phyloP scores from a whole-genome alignment of 768 basidiomycete species.

The Hortiboletus campestris region DNA sequence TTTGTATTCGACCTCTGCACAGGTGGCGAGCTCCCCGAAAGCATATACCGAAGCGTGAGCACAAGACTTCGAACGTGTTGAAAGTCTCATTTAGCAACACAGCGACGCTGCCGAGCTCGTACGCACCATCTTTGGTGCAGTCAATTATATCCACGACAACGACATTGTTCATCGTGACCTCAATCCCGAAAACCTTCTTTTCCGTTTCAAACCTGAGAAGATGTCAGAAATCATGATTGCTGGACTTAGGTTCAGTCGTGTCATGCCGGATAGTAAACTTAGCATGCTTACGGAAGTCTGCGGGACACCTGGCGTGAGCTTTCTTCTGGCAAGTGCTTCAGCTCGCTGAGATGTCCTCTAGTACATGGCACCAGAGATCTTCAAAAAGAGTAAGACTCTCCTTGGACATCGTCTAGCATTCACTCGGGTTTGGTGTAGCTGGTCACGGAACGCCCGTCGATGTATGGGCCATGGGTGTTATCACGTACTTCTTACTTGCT shows the following conservation, averaged over 20 bases:
- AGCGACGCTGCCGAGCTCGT: slow-evolving; percentile 91
- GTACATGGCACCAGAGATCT: slow-evolving; percentile 98
- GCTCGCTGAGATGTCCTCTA: slow-evolving; percentile 26
- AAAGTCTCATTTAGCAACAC: slow-evolving; percentile 26
- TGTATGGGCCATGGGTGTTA: slow-evolving; percentile 97
- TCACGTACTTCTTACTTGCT: slow-evolving; percentile 93
- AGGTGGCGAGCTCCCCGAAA: slow-evolving; percentile 97
- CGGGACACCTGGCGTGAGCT: slow-evolving; percentile 81
- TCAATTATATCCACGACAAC: slow-evolving; percentile 86
- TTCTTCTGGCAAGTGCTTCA: background rate
- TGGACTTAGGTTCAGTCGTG: slow-evolving; percentile 89
- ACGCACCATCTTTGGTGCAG: slow-evolving; percentile 81
- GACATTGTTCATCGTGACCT: slow-evolving; percentile 97
- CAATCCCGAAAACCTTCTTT: slow-evolving; percentile 97
- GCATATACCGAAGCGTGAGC: slow-evolving; percentile 90
- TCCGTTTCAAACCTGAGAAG: slow-evolving; percentile 77
- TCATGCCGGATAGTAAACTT: slow-evolving; percentile 89
- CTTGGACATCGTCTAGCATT: background rate
- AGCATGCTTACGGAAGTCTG: slow-evolving; percentile 91
- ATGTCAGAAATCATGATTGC: slow-evolving; percentile 96
- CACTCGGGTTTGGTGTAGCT: slow-evolving; percentile 38
- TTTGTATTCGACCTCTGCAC: slow-evolving; percentile 96
- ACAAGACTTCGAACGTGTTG: background rate
- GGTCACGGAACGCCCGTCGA: slow-evolving; percentile 96
- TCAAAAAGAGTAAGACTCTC: slow-evolving; percentile 69